These are phyloP conservation scores for Diaporthe velutina DNA, from an alignment of 2,329 filamentous ascomycete species.

Conservation along the genomic window DNA sequence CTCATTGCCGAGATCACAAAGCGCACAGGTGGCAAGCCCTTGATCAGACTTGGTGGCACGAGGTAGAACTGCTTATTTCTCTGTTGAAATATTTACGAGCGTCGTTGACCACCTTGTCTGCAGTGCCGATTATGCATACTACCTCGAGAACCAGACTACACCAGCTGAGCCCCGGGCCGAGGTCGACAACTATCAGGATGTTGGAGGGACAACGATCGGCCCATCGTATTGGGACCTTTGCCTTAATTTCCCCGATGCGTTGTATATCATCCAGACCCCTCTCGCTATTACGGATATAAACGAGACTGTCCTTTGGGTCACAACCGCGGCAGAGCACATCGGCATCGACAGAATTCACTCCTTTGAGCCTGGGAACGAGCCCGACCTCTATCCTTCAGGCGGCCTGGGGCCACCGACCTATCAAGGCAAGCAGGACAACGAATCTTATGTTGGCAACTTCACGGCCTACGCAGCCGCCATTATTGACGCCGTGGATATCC, in stretches of 20 bases:
- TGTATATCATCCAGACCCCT: conserved; percentile 53
- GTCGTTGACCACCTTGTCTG: neutral
- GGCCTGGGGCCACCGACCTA: conserved; percentile 50
- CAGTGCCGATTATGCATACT: conserved; percentile 52
- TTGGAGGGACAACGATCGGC: conserved; percentile 51
- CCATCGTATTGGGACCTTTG: conserved; percentile 51
- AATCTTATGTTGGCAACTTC: conserved; percentile 52
- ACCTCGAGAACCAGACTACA: conserved; percentile 48
- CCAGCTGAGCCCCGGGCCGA: conserved; percentile 50
- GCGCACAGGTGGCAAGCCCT: conserved; percentile 50
- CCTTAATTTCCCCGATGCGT: conserved; percentile 48
- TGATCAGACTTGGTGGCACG: conserved; percentile 52
- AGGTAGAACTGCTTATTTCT: conserved; percentile 4
- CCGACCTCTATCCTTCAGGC: conserved; percentile 49
- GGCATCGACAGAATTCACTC: conserved; percentile 51
- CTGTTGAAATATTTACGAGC: neutral
- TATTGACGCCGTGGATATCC: conserved; percentile 44
- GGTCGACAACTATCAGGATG: conserved; percentile 50
- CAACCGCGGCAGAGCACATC: conserved; percentile 47
- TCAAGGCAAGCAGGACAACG: conserved; percentile 50
- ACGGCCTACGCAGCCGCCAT: conserved; percentile 50
- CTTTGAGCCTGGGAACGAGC: conserved; percentile 53
- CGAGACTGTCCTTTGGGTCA: conserved; percentile 51
- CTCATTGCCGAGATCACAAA: conserved; percentile 50
- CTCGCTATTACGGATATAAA: conserved; percentile 51